phyloP scores from a whole-genome alignment of 2,329 filamentous ascomycete genomes.

The Aureobasidium lini region DNA sequence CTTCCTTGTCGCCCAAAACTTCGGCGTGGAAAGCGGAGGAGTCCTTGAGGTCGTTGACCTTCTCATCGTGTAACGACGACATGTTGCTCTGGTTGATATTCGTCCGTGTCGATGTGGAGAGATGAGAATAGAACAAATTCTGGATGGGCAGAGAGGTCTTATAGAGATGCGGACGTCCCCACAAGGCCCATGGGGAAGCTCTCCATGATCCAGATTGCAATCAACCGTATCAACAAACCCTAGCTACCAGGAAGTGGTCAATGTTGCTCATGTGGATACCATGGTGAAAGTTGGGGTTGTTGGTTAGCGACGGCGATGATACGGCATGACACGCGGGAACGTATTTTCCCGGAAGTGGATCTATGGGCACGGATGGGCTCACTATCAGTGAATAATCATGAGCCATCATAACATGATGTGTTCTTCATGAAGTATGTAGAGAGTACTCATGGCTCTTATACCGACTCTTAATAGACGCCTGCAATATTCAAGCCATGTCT shows the following conservation, averaged over 20 bases:
- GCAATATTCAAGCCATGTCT: too few species aligned
- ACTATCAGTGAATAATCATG: too few species aligned
- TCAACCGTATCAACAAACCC: neutral
- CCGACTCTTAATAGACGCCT: too few species aligned
- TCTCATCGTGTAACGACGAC: neutral
- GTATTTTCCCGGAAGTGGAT: neutral
- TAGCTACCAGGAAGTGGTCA: neutral
- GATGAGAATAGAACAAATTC: neutral
- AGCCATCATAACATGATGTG: too few species aligned
- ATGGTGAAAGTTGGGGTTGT: neutral
- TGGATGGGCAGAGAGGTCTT: neutral
- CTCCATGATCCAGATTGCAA: neutral
- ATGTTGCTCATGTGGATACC: neutral
- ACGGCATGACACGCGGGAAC: neutral
- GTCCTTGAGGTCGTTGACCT: neutral
- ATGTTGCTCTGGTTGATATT: neutral
- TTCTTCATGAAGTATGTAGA: too few species aligned
- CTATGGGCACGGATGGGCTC: neutral
- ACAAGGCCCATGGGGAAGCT: neutral
- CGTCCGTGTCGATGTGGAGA: neutral
- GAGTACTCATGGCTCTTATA: too few species aligned
- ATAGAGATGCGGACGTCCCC: neutral
- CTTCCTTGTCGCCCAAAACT: constrained; percentile 23
- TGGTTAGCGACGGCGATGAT: neutral
- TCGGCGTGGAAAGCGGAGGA: neutral